Evolutionary conservation across 129 eudicot species (phyloP).

Genomic region (Sambucus nigra): DNA sequence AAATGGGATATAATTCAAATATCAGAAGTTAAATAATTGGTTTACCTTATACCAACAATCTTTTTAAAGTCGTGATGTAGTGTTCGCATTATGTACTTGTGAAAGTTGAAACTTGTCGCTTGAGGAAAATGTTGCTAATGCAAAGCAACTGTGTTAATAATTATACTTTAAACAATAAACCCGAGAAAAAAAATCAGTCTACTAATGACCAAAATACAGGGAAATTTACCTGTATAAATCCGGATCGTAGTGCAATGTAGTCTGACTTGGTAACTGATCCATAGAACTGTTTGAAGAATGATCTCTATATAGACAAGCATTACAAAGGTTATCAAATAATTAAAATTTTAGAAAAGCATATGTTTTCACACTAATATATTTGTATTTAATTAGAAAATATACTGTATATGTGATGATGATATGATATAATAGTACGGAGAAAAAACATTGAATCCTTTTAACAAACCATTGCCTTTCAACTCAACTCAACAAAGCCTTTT

Average conservation of each 20-base stretch:
- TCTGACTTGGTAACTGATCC: constrained; percentile 44
- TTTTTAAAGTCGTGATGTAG: constrained; percentile 36
- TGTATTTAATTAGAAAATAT: too few species aligned
- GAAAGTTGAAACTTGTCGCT: constrained; percentile 26
- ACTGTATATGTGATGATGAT: too few species aligned
- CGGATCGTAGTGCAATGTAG: constrained; percentile 36
- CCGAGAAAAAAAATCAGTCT: too few species aligned
- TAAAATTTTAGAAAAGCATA: too few species aligned
- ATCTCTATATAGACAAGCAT: too few species aligned
- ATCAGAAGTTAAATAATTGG: not conserved
- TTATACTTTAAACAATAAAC: not conserved
- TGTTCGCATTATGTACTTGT: constrained; percentile 37
- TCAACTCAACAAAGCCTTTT: too few species aligned
- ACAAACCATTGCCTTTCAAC: too few species aligned
- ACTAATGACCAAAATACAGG: too few species aligned
- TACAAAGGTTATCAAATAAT: too few species aligned
- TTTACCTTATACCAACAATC: constrained; percentile 41
- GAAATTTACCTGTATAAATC: constrained; percentile 28
- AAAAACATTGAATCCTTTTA: too few species aligned
- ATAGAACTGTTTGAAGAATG: constrained; percentile 48
- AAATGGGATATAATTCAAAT: not conserved
- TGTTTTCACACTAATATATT: too few species aligned
- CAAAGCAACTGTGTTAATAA: not conserved
- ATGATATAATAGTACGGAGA: too few species aligned
- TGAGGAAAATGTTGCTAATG: constrained; percentile 6